phyloP scores from a whole-genome alignment of 768 basidiomycete genomes.

The Pleurotus tuber-regium region DNA sequence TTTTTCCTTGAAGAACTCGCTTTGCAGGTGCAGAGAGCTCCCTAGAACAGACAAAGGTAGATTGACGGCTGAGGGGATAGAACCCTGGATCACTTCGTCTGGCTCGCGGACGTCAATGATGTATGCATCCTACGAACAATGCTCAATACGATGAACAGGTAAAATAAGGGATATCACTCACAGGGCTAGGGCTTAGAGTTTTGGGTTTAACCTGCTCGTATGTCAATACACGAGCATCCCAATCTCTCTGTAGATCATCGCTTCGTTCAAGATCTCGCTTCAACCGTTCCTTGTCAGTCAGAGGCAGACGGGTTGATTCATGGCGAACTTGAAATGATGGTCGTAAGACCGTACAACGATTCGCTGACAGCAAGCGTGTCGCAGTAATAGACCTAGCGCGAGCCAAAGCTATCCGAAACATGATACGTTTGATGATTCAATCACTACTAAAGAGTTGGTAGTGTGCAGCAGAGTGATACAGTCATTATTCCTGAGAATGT shows the following conservation, averaged over 20 bases:
- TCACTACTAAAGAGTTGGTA: no score
- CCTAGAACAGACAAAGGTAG: slow-evolving; percentile 80
- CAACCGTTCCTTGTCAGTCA: slow-evolving; percentile 16
- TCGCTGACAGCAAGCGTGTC: slow-evolving; percentile 6
- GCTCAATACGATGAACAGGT: slow-evolving; percentile 10
- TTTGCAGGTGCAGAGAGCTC: slow-evolving; percentile 55
- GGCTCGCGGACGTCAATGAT: slow-evolving; percentile 92
- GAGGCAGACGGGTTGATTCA: slow-evolving; percentile 32
- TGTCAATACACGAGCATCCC: slow-evolving; percentile 68
- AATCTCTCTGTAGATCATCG: slow-evolving; percentile 60
- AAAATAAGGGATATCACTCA: slow-evolving; percentile 25
- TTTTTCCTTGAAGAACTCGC: slow-evolving; percentile 55
- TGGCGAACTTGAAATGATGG: slow-evolving; percentile 20
- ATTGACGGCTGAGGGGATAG: slow-evolving; percentile 91
- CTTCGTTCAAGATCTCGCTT: slow-evolving; percentile 33
- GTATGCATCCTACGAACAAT: slow-evolving; percentile 52
- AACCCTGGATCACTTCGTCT: slow-evolving; percentile 86
- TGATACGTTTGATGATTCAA: neutral
- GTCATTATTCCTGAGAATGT: no score
- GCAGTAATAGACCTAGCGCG: neutral
- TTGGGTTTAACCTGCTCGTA: slow-evolving; percentile 83
- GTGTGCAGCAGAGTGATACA: no score
- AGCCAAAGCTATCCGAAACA: slow-evolving; percentile 7
- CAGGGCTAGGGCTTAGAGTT: slow-evolving; percentile 72
- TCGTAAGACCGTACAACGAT: slow-evolving; percentile 10